Conservation (phyloP, 169 alveolate species). For the Plasmodium gaboni region DNA sequence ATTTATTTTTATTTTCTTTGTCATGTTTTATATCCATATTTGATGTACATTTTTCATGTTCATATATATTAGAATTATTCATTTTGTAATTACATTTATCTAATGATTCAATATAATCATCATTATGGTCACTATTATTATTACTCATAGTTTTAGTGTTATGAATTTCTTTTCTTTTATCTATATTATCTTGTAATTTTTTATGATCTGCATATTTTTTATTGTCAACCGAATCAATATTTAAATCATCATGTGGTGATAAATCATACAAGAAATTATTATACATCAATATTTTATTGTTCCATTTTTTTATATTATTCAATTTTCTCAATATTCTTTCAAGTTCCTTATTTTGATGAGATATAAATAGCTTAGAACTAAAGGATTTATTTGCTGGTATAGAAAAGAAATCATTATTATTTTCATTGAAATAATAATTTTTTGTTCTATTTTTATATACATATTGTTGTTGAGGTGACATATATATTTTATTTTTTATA, state of each 20-base stretch:
- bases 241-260: neutral
- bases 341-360: conserved; percentile 7
- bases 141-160: no score
- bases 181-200: neutral
- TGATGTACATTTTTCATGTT: neutral
- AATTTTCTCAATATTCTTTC: conserved; percentile 27
- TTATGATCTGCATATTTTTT: no score
- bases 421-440: conserved; percentile 36
- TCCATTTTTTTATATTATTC: conserved; percentile 5
- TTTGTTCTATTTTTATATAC: conserved; percentile 38
- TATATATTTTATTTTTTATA: no score
- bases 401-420: conserved; percentile 36
- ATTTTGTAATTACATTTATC: neutral
- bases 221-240: neutral
- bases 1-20: neutral
- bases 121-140: no score
- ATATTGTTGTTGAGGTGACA: no score
- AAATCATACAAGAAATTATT: neutral
- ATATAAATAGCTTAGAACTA: conserved; percentile 20
- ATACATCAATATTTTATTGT: neutral
- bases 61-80: neutral
- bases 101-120: neutral
- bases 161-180: neutral
- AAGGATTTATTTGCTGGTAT: conserved; percentile 32
- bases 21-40: neutral